These are phyloP conservation scores for Boletus rufocinnamomeus DNA, from an alignment of 768 basidiomycete species.

Conservation along the genomic window DNA sequence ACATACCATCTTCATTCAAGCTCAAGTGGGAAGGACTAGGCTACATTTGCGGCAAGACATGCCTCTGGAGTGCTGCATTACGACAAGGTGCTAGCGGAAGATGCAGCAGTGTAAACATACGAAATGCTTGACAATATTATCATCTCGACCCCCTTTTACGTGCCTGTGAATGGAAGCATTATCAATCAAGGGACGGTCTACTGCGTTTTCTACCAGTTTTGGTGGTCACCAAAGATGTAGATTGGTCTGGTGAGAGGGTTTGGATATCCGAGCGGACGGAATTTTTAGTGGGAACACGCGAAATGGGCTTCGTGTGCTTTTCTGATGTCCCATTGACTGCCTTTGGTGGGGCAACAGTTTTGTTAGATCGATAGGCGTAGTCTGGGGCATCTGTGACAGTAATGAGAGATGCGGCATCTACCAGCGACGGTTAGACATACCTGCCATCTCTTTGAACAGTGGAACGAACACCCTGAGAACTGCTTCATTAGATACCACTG, in stretches of 20 bases:
- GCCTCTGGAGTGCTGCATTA: slow-evolving; percentile 27
- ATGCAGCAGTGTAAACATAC: slow-evolving; percentile 33
- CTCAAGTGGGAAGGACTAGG: slow-evolving; percentile 24
- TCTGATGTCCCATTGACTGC: slow-evolving; percentile 17
- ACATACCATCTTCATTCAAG: slow-evolving; percentile 28
- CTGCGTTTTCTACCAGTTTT: slow-evolving; percentile 36
- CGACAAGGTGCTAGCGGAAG: slow-evolving; percentile 27
- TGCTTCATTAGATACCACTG: slow-evolving; percentile 45
- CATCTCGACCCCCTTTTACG: slow-evolving; percentile 18
- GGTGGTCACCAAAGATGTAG: slow-evolving; percentile 14
- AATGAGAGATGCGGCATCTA: slow-evolving; percentile 7
- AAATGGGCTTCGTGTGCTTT: slow-evolving; percentile 14
- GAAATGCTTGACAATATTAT: slow-evolving; percentile 30
- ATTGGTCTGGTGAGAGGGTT: slow-evolving; percentile 14
- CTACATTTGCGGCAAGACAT: slow-evolving; percentile 31
- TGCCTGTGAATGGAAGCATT: slow-evolving; percentile 15
- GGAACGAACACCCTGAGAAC: slow-evolving; percentile 63
- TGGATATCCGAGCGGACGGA: slow-evolving; percentile 15
- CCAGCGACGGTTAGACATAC: slow-evolving; percentile 30
- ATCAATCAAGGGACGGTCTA: slow-evolving; percentile 34
- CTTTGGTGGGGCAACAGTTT: slow-evolving; percentile 11
- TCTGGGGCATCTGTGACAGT: slow-evolving; percentile 20
- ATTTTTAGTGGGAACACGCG: slow-evolving; percentile 27
- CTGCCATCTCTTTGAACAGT: slow-evolving; percentile 59
- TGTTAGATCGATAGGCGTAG: slow-evolving; percentile 25